Base-by-base conservation (phyloP, 2,329 filamentous ascomycete species). In the Colletotrichum ledebouriae region DNA sequence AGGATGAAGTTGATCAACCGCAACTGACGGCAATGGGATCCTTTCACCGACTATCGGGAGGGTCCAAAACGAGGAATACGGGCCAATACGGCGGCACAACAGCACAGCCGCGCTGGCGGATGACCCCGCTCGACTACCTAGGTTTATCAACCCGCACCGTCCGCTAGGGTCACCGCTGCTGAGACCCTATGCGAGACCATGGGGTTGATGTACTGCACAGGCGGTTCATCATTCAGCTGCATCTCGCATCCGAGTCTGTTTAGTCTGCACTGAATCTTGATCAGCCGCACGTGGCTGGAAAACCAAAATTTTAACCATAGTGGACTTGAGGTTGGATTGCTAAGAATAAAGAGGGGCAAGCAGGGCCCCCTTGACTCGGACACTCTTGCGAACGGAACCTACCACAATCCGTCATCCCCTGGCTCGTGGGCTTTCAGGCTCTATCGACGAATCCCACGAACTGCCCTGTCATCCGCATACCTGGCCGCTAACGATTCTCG, bases 381-480 rank as follows among this genome's bases (percentile, higher is more conserved):
- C 62, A 65, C 61, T 39, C 47, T 69, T 69, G 66, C 66, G 66
- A 69, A 49, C 25, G 34, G 66, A 69, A 49, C 25, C 41, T 56
- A 69, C 25, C 66, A 60, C 66, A 55, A 52, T 37, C 41, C 34
- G 41, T 59, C 33, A n/a, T 33, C 44, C 59, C 52, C 34, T 34
- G 47, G 55, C 34, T 47, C 6, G 13, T 34, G 49, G 17, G 53
- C 39, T 42, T 41, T 66, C 61, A 69, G 62, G 66, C 66, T 68
- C 65, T 68, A 53, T 42, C 47, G 13, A 44, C 13, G 47, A 34
- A 39, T 37, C 41, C 56, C 49, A 50, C 49, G 41, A 66, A 50
- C 55, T 17, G 49, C 47, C 20, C 55, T 65, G 61, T 44, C 61
- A 65, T 57, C 49, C 61, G 61, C 66, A 50, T 41, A 15, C 57